A percentile compares a stretch with the other conserved stretches of the same genome.
Conservation (phyloP, 768 basidiomycete species). For the Galerina marginata region DNA sequence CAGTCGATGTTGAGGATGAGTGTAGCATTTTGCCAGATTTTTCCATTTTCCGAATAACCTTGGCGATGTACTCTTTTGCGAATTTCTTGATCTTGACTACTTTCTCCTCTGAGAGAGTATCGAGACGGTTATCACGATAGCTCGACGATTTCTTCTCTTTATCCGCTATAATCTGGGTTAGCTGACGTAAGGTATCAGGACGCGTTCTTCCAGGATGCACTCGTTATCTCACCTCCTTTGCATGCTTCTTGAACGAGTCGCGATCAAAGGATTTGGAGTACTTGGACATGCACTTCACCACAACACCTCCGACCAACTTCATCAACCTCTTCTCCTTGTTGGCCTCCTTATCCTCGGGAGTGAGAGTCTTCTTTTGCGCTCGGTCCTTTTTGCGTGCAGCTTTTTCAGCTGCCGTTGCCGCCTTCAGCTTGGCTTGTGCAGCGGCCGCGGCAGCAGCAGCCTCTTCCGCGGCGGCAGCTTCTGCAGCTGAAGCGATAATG, state of each 20-base stretch:
- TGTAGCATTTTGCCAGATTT: slow-evolving; percentile 47
- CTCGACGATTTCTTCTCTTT: slow-evolving; percentile 93
- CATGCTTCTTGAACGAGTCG: slow-evolving; percentile 92
- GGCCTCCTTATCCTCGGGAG: slow-evolving; percentile 65
- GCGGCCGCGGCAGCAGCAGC: slow-evolving; percentile 34
- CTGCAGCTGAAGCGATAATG: slow-evolving; percentile 43
- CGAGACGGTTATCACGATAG: slow-evolving; percentile 76
- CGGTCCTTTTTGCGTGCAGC: slow-evolving; percentile 41
- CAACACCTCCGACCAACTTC: slow-evolving; percentile 86
- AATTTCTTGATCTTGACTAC: slow-evolving; percentile 90
- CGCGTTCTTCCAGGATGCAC: background rate
- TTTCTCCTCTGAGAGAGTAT: slow-evolving; percentile 86
- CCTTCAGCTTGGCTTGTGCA: slow-evolving; percentile 34
- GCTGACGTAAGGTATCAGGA: slow-evolving; percentile 47
- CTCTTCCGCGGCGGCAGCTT: slow-evolving; percentile 35
- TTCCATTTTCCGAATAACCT: slow-evolving; percentile 73
- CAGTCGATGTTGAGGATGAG: slow-evolving; percentile 18
- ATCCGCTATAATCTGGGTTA: slow-evolving; percentile 85
- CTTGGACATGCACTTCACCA: slow-evolving; percentile 94
- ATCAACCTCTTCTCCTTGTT: slow-evolving; percentile 82
- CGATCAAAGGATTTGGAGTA: slow-evolving; percentile 75
- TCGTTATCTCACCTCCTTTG: slow-evolving; percentile 74
- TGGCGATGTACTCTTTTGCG: slow-evolving; percentile 87
- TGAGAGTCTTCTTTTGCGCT: slow-evolving; percentile 45
- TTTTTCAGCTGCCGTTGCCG: slow-evolving; percentile 35